Evolutionary conservation across 257 asterid genomes (phyloP).

Genomic region (Salvia rosmarinus): DNA sequence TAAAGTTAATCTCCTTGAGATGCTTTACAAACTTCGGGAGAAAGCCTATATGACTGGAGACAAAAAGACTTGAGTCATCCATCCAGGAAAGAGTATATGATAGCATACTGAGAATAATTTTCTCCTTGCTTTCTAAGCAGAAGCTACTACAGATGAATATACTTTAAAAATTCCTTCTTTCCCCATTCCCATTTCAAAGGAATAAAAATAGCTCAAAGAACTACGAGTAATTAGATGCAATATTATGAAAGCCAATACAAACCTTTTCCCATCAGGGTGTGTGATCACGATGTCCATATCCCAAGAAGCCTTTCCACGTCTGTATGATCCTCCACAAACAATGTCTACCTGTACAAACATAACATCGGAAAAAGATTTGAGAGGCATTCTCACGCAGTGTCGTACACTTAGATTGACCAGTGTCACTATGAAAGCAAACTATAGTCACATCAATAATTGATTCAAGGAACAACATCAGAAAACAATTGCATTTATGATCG

Average conservation of each 20-base stretch:
- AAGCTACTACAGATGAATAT: background rate
- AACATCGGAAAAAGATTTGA: conserved; percentile 28
- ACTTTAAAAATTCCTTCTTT: background rate
- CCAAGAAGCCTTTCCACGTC: conserved; percentile 94
- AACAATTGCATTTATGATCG: background rate
- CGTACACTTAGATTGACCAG: conserved; percentile 14
- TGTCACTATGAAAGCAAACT: background rate
- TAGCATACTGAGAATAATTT: background rate
- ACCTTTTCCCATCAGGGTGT: conserved; percentile 90
- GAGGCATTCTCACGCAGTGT: conserved; percentile 15
- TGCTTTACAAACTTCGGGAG: conserved; percentile 69
- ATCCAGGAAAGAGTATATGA: conserved; percentile 26
- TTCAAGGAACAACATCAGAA: conserved; percentile 30
- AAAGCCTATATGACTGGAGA: conserved; percentile 80
- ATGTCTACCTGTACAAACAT: conserved; percentile 56
- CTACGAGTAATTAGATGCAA: conserved; percentile 5
- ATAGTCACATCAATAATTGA: conserved; percentile 6
- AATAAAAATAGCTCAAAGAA: conserved; percentile 17
- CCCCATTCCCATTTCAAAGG: background rate
- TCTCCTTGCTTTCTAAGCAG: no score
- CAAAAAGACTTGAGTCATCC: conserved; percentile 32
- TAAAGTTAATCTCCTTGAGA: conserved; percentile 76
- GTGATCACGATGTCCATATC: conserved; percentile 91
- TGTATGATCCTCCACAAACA: conserved; percentile 93
- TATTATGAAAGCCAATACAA: conserved; percentile 15